phyloP scores from a whole-genome alignment of 192 early-diverging fungal genomes.

The Coemansia sp. region DNA sequence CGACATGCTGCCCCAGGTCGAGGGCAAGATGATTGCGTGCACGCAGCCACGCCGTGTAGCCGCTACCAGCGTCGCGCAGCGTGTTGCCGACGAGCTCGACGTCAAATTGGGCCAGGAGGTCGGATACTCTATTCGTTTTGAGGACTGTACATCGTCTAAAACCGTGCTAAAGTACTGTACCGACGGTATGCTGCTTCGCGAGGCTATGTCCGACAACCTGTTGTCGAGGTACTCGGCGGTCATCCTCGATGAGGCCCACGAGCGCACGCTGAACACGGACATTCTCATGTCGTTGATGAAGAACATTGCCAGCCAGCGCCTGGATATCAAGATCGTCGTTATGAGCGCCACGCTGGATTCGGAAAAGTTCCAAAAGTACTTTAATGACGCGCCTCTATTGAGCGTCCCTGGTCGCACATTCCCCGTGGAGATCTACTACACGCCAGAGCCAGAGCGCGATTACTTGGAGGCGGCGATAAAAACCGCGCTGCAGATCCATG shows the following conservation, averaged over 20 bases:
- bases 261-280: constrained; percentile 93
- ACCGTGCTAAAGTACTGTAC: constrained; percentile 97
- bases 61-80: constrained; percentile 98
- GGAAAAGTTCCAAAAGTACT: constrained; percentile 98
- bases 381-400: constrained; percentile 90
- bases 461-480: constrained; percentile 96
- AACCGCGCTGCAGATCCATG: constrained; percentile 93
- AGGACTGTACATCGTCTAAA: constrained; percentile 81
- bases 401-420: constrained; percentile 95
- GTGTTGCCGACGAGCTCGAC: constrained; percentile 97
- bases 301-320: constrained; percentile 73
- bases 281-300: constrained; percentile 99
- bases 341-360: constrained; percentile 99
- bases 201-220: constrained; percentile 93
- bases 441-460: constrained; percentile 94
- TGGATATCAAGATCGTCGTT: constrained; percentile 89
- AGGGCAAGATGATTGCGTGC: constrained; percentile 93
- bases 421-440: constrained; percentile 98
- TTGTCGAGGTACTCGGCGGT: constrained; percentile 89
- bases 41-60: constrained; percentile 99
- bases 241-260: constrained; percentile 98
- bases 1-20: constrained; percentile 86
- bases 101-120: constrained; percentile 92
- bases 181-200: constrained; percentile 98
- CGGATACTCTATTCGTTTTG: constrained; percentile 98